Conservation (phyloP, 1,139 yeast species). For the Lodderomyces theae region DNA sequence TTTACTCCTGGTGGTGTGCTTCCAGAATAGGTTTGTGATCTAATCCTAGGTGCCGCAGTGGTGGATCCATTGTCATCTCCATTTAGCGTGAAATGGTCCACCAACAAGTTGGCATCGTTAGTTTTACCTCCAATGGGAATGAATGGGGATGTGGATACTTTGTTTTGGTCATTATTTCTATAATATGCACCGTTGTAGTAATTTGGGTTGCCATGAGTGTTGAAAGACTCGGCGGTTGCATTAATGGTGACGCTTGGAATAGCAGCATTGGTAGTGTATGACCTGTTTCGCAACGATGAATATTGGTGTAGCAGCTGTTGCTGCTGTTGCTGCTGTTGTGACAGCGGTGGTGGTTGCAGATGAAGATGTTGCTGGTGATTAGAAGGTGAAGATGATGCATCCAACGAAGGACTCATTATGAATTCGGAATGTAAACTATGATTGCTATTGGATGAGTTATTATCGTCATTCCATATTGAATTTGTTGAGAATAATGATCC, state of each 20-base stretch:
- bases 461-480: slow-evolving; percentile 49
- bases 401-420: slow-evolving; percentile 11
- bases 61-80: slow-evolving; percentile 10
- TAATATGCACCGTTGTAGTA: slow-evolving; percentile 1
- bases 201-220: background rate
- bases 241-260: slow-evolving; percentile 18
- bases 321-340: slow-evolving; percentile 5
- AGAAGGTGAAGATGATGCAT: slow-evolving; percentile 5
- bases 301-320: slow-evolving; percentile 2
- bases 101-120: slow-evolving; percentile 29
- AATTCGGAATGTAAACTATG: slow-evolving; percentile 6
- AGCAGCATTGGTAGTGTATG: slow-evolving; percentile 49
- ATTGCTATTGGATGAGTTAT: slow-evolving; percentile 6
- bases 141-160: slow-evolving; percentile 17
- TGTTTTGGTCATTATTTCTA: background rate
- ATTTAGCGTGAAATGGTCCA: slow-evolving; percentile 33
- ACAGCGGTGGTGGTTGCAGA: slow-evolving; percentile 4
- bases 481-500: slow-evolving; percentile 45
- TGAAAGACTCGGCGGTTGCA: slow-evolving; percentile 8
- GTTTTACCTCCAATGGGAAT: slow-evolving; percentile 18
- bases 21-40: slow-evolving; percentile 47
- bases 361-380: slow-evolving; percentile 5
- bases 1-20: slow-evolving; percentile 30
- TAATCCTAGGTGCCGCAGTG: slow-evolving; percentile 27
- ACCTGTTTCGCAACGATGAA: slow-evolving; percentile 34